Conservation (phyloP, 2,329 filamentous ascomycete genomes). For the Colletotrichum chlorophyti region DNA sequence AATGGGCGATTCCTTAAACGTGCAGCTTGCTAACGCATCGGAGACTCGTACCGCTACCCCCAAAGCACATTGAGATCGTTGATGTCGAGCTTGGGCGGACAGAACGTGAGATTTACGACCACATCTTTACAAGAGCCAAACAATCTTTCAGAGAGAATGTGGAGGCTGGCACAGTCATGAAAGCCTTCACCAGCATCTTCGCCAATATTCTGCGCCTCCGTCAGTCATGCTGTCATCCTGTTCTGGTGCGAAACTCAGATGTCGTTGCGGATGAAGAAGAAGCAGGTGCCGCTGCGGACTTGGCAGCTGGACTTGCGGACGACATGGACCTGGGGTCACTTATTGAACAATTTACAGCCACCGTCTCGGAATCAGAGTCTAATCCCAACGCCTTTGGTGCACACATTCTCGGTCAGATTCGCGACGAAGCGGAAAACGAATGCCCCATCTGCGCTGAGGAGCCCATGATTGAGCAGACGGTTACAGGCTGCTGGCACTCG, state of each 20-base stretch:
- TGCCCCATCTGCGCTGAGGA: constrained; percentile 96
- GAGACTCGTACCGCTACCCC: constrained; percentile 78
- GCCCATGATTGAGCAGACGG: constrained; percentile 91
- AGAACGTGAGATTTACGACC: constrained; percentile 91
- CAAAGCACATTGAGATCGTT: constrained; percentile 83
- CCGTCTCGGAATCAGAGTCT: constrained; percentile 62
- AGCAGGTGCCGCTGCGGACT: constrained; percentile 78
- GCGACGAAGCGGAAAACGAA: constrained; percentile 85
- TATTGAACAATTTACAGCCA: constrained; percentile 81
- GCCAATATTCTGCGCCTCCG: constrained; percentile 92
- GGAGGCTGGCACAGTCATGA: constrained; percentile 90
- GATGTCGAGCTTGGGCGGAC: constrained; percentile 83
- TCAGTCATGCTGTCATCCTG: constrained; percentile 92
- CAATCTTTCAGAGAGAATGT: constrained; percentile 85
- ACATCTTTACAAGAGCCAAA: constrained; percentile 85
- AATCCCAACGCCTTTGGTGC: constrained; percentile 79
- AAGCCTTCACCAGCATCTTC: constrained; percentile 96
- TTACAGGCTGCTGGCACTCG: constrained; percentile 97
- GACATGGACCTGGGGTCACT: constrained; percentile 94
- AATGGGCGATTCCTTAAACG: too few relatives aligned
- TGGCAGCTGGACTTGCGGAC: constrained; percentile 82
- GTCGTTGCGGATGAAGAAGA: constrained; percentile 89
- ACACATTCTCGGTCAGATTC: constrained; percentile 88
- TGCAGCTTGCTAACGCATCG: not conserved
- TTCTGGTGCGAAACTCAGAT: constrained; percentile 84